Base-by-base conservation (phyloP, 2,329 filamentous ascomycete species). In the Pyrenophora graminea region DNA sequence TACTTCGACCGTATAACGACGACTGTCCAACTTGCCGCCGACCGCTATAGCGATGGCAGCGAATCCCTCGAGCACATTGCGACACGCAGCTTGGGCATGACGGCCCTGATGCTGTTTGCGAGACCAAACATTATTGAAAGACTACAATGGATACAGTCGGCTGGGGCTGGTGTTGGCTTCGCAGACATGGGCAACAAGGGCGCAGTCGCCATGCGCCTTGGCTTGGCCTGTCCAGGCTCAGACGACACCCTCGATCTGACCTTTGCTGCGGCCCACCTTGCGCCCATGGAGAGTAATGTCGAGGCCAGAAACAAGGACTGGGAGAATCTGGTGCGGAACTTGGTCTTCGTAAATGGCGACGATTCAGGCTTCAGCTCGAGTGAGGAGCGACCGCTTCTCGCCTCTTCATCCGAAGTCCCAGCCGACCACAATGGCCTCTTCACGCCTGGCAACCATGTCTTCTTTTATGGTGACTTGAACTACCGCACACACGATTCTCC, bases 111-210 rank as follows among this genome's bases (percentile, higher is more conserved):
- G 80, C 81, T 97, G 15, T 96, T 96, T 70, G 88, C 87, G 17
- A 85, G 85, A 49, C 80, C 87, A 2, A 76, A 80, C 37, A 64
- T 83, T 36, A 79, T 82, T 0, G 73, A 80, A 7, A 79, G 81
- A 19, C 77, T 97, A 44, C 76, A 77, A 45, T 79, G 83, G 64
- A 77, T 94, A n/a, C 83, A 90, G 58, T 86, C 84, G n/a, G 90
- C 88, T 2, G 89, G 89, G 45, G 87, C 91, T 2, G 92, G 94
- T 0, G 88, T 97, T 41, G 94, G 94, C 0, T 73, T 91, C 1
- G 87, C 86, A 51, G 88, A 93, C 42, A 94, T 96, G 88, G 94
- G 91, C 13, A 97, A 97, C 74, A 99, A 99, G 75, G 94, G 93
- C 25, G 93, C 91, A 3, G 88, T 96, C 0, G 94, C 88, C 0